These are phyloP conservation scores for Entomortierella beljakovae DNA, from an alignment of 192 early-diverging fungal genomes.

Conservation along the genomic window DNA sequence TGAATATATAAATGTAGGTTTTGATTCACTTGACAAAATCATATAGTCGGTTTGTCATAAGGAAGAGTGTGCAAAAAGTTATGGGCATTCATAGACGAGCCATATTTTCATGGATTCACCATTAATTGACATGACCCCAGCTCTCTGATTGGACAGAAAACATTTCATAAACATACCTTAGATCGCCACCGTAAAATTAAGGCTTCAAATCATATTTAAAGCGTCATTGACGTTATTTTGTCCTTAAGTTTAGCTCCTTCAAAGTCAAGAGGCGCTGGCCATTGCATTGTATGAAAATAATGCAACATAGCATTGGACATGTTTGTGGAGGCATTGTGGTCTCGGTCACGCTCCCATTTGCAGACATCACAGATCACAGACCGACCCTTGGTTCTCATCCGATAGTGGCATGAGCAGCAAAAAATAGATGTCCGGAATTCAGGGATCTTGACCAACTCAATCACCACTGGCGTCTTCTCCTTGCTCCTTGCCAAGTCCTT, in stretches of 20 bases:
- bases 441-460: slow-evolving; percentile 11
- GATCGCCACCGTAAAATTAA: no score
- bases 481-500: slow-evolving; percentile 9
- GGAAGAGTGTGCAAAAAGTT: no score
- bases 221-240: slow-evolving; percentile 11
- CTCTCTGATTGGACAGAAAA: no score
- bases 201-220: slow-evolving; percentile 20
- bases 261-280: slow-evolving; percentile 9
- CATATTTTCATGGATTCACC: no score
- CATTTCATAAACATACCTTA: no score
- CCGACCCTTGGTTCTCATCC: neutral
- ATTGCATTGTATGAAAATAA: neutral
- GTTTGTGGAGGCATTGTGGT: slow-evolving; percentile 6
- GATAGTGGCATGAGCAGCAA: neutral
- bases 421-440: slow-evolving; percentile 8
- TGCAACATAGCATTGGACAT: slow-evolving; percentile 18
- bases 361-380: slow-evolving; percentile 2
- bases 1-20: no score
- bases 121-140: no score
- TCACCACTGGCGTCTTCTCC: neutral
- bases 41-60: no score
- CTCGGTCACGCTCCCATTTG: slow-evolving; percentile 11
- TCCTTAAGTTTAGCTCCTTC: slow-evolving; percentile 6
- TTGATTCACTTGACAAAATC: no score
- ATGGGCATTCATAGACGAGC: no score